Evolutionary conservation across 2,329 filamentous ascomycete genomes (phyloP).

Genomic region (Cercospora sesami): DNA sequence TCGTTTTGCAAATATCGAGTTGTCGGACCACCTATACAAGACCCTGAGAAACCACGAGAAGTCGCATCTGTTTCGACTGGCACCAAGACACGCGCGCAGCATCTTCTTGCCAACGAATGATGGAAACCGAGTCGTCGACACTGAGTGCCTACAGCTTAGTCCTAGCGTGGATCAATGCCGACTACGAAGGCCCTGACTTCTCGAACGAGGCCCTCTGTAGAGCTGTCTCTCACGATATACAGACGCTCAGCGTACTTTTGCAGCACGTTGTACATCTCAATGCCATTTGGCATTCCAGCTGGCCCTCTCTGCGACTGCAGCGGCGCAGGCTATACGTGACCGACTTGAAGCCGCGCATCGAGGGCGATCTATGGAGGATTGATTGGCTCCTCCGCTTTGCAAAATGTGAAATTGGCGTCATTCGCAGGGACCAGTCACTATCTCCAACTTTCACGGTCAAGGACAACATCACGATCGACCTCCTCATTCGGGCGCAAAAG

Average conservation of each 20-base stretch:
- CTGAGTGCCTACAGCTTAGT: slow-evolving; percentile 18
- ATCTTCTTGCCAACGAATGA: not conserved
- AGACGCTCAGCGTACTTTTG: slow-evolving; percentile 14
- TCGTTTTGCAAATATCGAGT: not conserved
- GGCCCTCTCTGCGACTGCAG: slow-evolving; percentile 14
- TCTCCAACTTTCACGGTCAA: not conserved
- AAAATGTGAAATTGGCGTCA: slow-evolving; percentile 9
- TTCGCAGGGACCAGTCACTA: slow-evolving; percentile 1
- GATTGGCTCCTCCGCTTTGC: slow-evolving; percentile 15
- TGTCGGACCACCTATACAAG: not conserved
- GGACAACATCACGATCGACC: slow-evolving; percentile 15
- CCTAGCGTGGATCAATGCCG: slow-evolving; percentile 12
- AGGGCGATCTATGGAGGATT: slow-evolving; percentile 8
- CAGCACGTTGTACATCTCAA: slow-evolving; percentile 16
- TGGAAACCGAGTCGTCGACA: not conserved
- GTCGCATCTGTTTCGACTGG: not conserved
- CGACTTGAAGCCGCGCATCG: slow-evolving; percentile 13
- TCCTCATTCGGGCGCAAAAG: slow-evolving; percentile 12
- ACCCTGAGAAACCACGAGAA: not conserved
- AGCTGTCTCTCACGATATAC: slow-evolving; percentile 17
- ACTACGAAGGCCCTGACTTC: not conserved
- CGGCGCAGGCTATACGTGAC: slow-evolving; percentile 15
- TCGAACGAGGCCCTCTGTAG: slow-evolving; percentile 16
- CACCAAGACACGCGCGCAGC: not conserved
- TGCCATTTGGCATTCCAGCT: slow-evolving; percentile 17